Conservation (phyloP, 371 early-diverging fungal genomes). For the Entomophthora muscae region DNA sequence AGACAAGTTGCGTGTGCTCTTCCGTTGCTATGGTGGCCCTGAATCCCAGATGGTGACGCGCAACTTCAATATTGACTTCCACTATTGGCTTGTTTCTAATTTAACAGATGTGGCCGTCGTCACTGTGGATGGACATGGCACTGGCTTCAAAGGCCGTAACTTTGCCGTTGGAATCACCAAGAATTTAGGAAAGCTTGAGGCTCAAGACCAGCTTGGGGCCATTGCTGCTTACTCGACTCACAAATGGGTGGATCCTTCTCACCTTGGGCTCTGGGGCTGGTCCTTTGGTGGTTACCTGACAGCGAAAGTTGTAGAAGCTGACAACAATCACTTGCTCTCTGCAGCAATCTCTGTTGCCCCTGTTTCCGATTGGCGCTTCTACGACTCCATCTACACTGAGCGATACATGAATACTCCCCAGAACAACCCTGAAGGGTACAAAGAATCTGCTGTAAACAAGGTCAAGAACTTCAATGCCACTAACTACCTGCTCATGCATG, state of each 20-base stretch:
- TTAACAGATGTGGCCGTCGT: conserved; percentile 20
- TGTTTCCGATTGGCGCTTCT: conserved; percentile 81
- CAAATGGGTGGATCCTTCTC: conserved; percentile 52
- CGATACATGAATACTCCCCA: conserved; percentile 84
- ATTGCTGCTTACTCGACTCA: conserved; percentile 40
- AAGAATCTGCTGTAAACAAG: conserved; percentile 50
- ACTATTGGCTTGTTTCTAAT: background rate
- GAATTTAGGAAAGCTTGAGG: conserved; percentile 66
- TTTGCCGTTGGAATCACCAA: conserved; percentile 60
- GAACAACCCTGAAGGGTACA: conserved; percentile 60
- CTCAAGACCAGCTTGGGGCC: conserved; percentile 70
- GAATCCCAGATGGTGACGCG: conserved; percentile 68
- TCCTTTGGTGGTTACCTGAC: conserved; percentile 90
- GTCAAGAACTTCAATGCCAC: conserved; percentile 65
- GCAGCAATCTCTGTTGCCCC: conserved; percentile 91
- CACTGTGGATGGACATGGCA: conserved; percentile 20
- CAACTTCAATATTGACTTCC: conserved; percentile 33
- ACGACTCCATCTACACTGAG: conserved; percentile 90
- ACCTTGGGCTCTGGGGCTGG: conserved; percentile 93
- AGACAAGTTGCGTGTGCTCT: background rate
- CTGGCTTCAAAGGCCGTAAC: conserved; percentile 51
- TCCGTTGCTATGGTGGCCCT: conserved; percentile 72
- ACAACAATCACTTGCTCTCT: conserved; percentile 56
- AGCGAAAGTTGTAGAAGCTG: conserved; percentile 64
- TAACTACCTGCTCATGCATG: conserved; percentile 74